Base-by-base conservation (phyloP, 2,329 filamentous ascomycete genomes). In the Phoma herbarum region DNA sequence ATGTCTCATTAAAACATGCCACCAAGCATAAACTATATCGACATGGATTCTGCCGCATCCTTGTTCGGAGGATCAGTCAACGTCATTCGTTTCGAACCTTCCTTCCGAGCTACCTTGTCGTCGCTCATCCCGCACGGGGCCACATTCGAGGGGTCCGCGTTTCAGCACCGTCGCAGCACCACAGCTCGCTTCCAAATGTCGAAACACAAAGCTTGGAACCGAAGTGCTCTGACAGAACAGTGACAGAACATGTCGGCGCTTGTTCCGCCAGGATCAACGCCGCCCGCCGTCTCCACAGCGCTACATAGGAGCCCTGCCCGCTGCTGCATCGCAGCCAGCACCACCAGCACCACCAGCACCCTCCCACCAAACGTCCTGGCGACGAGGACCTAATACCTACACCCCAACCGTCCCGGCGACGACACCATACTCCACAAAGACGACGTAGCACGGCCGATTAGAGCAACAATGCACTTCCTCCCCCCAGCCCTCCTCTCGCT, bases 81-180 rank as follows among this genome's bases (percentile, higher is more conserved):
- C 49, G 39, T 53, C 50, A 50, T 50, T 43, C 22, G 37, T 41
- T 41, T 41, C 37, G 35, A 39, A 7, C 31, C 14, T 35, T n/a
- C 31, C 31, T n/a, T 35, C 35, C 26, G 14, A 25, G 16, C n/a
- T 20, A 16, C 45, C 45, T 46, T 41, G 31, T 18, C 11, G 48
- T 37, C 29, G 35, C 41, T 47, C 54, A 5, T 29, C 25, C 3
- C 10, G 12, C 33, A 4, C 48, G 31, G 26, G 16, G n/a, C 26
- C 22, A 28, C 23, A 45, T 25, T 39, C 12, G 25, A 42, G 20
- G 41, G 56, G 44, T 25, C 57, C 31, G 35, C 45, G 70, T 72
- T 72, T 72, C 72, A 75, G 61, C 39, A 59, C 51, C 51, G 72
- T 75, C 70, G 66, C 71, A 74, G 54, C 64, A 42, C 25, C 59